Conservation (phyloP, 1,284 basidiomycete species). For the Phaffia rhodozyma region DNA sequence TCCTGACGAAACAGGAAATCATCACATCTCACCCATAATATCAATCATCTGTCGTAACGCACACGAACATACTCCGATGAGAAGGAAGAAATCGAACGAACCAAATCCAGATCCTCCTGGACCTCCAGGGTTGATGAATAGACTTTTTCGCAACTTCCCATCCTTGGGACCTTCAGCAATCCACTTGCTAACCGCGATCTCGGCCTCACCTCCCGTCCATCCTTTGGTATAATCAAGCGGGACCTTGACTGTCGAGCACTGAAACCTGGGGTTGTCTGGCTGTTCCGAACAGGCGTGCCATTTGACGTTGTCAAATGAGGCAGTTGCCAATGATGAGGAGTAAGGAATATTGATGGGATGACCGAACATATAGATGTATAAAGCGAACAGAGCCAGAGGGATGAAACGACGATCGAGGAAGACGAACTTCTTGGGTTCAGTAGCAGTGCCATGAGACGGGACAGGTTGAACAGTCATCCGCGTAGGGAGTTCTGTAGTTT, state of each 20-base stretch:
- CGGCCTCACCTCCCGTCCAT: neutral
- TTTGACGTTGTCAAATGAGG: neutral
- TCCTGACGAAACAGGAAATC: neutral
- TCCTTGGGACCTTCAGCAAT: neutral
- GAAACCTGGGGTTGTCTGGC: neutral
- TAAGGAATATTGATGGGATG: too few species aligned
- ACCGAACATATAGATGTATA: too few species aligned
- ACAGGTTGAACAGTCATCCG: too few species aligned
- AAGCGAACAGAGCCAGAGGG: too few species aligned
- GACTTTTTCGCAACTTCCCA: neutral
- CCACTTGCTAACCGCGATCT: slow-evolving; percentile 5
- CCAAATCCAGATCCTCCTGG: neutral
- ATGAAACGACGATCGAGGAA: too few species aligned
- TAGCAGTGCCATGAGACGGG: too few species aligned
- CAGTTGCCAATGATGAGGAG: neutral
- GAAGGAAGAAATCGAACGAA: neutral
- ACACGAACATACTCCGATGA: neutral
- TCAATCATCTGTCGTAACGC: neutral
- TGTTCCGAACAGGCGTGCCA: slow-evolving; percentile 3
- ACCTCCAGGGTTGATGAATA: slow-evolving; percentile 10
- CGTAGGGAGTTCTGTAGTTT: too few species aligned
- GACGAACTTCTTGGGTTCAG: too few species aligned
- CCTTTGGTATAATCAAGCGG: slow-evolving; percentile 15
- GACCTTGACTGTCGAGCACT: neutral
- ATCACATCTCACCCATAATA: neutral